Conservation (phyloP, 129 eudicot genomes). For the Artemisia tridentata region DNA sequence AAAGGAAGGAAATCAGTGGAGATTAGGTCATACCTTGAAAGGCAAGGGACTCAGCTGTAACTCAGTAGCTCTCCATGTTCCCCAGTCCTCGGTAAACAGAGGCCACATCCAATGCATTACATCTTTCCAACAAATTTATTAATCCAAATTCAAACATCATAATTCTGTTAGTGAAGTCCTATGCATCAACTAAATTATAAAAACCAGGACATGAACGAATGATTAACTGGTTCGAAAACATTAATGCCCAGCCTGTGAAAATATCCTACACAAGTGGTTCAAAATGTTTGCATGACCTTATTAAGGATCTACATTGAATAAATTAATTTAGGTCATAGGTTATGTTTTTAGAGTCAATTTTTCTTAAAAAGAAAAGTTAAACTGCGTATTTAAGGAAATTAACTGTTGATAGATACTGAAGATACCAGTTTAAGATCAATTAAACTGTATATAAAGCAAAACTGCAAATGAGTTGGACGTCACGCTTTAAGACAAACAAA, state of each 20-base stretch:
- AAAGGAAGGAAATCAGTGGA: no score
- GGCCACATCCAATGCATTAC: no score
- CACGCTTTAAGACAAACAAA: neutral
- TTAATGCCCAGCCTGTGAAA: neutral
- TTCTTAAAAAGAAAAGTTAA: neutral
- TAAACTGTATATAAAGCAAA: neutral
- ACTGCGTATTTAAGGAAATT: neutral
- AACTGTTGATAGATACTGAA: neutral
- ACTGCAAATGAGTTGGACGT: conserved; percentile 11
- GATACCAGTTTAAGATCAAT: neutral
- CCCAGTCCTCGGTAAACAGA: no score
- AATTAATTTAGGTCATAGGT: neutral
- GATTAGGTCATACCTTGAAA: no score
- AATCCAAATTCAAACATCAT: no score
- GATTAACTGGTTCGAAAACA: neutral
- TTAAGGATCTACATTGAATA: conserved; percentile 10
- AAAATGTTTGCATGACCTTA: neutral
- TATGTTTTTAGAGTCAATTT: no score
- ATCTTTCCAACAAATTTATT: no score
- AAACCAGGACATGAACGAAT: no score
- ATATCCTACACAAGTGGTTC: conserved; percentile 7
- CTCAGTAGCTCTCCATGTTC: no score
- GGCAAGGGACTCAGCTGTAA: no score
- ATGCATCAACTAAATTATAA: no score
- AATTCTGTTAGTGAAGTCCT: no score